Evolutionary conservation across 768 basidiomycete genomes (phyloP).

Genomic region (Scleroderma citrinum): DNA sequence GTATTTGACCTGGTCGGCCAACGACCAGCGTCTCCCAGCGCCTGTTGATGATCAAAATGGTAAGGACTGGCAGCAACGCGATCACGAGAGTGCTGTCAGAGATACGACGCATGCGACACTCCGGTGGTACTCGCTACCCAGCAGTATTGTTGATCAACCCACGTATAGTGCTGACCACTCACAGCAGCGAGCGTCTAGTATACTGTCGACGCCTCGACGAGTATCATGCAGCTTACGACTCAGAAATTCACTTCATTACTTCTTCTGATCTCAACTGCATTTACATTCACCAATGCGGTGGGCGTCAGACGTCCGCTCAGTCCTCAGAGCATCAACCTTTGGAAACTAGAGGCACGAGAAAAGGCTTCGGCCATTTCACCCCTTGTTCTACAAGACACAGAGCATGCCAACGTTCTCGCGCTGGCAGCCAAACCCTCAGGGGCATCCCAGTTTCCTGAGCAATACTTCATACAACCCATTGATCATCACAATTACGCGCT

Average conservation of each 20-base stretch:
- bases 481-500: constrained; percentile 65
- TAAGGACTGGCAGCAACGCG: too few species aligned
- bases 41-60: too few species aligned
- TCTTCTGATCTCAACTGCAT: constrained; percentile 5
- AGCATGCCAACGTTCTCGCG: constrained; percentile 7
- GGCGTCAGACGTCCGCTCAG: constrained; percentile 26
- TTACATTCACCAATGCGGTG: constrained; percentile 6
- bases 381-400: constrained; percentile 19
- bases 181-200: too few species aligned
- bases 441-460: constrained; percentile 41
- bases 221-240: constrained; percentile 13
- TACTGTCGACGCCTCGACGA: neutral
- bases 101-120: too few species aligned
- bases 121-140: too few species aligned
- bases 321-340: constrained; percentile 61
- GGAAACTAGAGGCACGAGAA: constrained; percentile 40
- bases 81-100: too few species aligned
- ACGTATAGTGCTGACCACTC: too few species aligned
- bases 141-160: too few species aligned
- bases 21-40: too few species aligned
- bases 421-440: neutral
- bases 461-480: constrained; percentile 79
- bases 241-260: constrained; percentile 9
- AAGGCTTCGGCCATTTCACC: constrained; percentile 11
- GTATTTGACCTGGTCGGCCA: too few species aligned